Evolutionary conservation across 202 grass and related monocot species (phyloP).

Genomic region (Panicum virgatum): DNA sequence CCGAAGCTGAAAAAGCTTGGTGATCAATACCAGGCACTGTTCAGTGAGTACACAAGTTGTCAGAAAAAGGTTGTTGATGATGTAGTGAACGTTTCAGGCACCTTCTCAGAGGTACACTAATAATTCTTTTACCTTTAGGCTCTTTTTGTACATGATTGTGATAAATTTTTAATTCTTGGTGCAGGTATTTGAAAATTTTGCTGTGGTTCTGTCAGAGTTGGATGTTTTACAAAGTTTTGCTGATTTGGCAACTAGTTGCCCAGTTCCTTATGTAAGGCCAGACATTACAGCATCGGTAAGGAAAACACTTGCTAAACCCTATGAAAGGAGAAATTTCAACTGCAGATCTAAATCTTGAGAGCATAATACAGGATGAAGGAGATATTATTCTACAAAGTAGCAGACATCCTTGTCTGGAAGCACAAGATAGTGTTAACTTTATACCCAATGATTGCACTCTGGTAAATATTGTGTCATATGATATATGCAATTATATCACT

Average conservation of each 20-base stretch:
- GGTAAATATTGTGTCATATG: conserved; percentile 47
- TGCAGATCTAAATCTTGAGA: conserved; percentile 30
- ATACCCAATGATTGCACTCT: conserved; percentile 97
- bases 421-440: conserved; percentile 97
- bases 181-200: conserved; percentile 87
- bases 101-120: conserved; percentile 80
- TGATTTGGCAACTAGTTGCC: conserved; percentile 77
- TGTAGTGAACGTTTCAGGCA: conserved; percentile 69
- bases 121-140: conserved; percentile 13
- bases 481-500: conserved; percentile 13
- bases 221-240: conserved; percentile 98
- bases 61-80: conserved; percentile 75
- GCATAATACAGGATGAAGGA: conserved; percentile 71
- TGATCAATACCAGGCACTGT: conserved; percentile 79
- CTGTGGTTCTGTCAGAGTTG: conserved; percentile 73
- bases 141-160: neutral
- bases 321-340: conserved; percentile 17
- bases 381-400: conserved; percentile 95
- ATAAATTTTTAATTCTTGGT: conserved; percentile 39
- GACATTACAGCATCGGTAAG: conserved; percentile 84
- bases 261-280: conserved; percentile 92
- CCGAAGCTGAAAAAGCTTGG: conserved; percentile 91
- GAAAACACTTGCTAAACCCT: conserved; percentile 25
- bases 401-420: conserved; percentile 95
- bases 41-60: conserved; percentile 68